Evolutionary conservation across 305 asterid genomes (phyloP).

Genomic region (Fraxinus greggii): DNA sequence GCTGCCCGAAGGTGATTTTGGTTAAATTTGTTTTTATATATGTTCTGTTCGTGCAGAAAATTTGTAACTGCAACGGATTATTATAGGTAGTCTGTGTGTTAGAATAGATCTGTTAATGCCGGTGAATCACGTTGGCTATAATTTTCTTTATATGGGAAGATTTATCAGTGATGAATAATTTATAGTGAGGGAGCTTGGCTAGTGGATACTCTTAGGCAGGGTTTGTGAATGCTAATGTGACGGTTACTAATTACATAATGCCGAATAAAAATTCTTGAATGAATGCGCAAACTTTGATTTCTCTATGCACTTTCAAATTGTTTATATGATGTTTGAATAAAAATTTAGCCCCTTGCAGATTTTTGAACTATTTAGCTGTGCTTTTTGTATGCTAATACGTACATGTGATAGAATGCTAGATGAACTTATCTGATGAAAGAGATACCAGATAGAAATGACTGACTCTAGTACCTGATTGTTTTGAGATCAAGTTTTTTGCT

Average conservation of each 20-base stretch:
- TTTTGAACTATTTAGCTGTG: neutral
- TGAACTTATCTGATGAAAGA: neutral
- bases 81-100: neutral
- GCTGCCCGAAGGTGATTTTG: conserved; percentile 86
- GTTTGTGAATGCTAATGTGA: neutral
- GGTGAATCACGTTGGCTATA: neutral
- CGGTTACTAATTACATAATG: neutral
- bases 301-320: neutral
- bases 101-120: neutral
- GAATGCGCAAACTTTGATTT: neutral
- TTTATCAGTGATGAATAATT: neutral
- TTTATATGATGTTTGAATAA: neutral
- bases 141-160: neutral
- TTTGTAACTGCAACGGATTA: neutral
- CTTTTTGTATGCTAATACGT: neutral
- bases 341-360: neutral
- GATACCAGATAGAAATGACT: neutral
- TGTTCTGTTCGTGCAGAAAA: neutral
- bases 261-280: neutral
- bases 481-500: neutral
- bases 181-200: neutral
- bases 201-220: neutral
- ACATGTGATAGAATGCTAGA: neutral
- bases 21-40: neutral
- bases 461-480: neutral